These are phyloP conservation scores for Trichoderma aggressivum DNA, from an alignment of 2,329 filamentous ascomycete species.

Conservation along the genomic window DNA sequence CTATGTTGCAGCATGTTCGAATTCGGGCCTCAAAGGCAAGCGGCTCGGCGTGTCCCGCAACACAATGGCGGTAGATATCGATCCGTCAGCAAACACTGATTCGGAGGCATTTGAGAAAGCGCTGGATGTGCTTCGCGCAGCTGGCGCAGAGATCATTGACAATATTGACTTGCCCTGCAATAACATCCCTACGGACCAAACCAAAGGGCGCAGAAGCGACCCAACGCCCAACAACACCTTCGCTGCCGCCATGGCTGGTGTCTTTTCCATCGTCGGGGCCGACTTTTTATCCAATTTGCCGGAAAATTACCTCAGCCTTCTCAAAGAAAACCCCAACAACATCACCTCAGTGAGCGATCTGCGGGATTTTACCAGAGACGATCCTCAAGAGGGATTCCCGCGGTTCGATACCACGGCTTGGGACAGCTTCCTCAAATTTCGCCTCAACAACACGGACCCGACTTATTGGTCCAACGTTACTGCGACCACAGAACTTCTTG, in stretches of 20 bases:
- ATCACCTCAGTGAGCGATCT: not conserved
- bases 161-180: not conserved
- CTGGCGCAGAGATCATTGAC: not conserved
- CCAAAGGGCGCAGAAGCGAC: not conserved
- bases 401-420: not conserved
- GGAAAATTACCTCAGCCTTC: not conserved
- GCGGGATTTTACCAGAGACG: not conserved
- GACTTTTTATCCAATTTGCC: not conserved
- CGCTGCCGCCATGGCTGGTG: not conserved
- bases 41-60: conserved; percentile 54
- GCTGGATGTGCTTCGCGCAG: not conserved
- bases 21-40: conserved; percentile 50
- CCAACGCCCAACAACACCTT: no score
- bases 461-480: conserved; percentile 8
- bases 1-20: conserved; percentile 57
- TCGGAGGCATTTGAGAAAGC: not conserved
- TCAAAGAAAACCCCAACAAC: not conserved
- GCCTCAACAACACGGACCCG: not conserved
- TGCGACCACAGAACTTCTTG: not conserved
- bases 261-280: not conserved
- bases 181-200: fast-evolving
- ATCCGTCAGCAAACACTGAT: not conserved
- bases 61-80: not conserved
- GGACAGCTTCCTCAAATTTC: not conserved
- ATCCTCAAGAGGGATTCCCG: not conserved